Conservation (phyloP, 169 alveolate genomes). For the Cytauxzoon felis region DNA sequence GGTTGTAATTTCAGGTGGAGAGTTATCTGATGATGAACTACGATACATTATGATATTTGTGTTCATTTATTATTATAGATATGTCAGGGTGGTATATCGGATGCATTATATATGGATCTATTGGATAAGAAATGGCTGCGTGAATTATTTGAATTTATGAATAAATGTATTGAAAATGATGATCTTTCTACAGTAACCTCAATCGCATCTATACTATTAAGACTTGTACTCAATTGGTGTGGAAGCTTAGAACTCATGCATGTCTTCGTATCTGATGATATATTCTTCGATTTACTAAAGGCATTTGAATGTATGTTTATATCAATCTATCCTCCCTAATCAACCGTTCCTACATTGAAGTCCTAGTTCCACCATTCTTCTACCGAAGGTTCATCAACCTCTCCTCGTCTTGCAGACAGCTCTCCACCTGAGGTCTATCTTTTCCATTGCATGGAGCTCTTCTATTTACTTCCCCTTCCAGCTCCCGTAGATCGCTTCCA, state of each 20-base stretch:
- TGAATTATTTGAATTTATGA: constrained; percentile 35
- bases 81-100: constrained; percentile 24
- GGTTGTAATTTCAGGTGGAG: too few relatives aligned
- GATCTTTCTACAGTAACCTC: constrained; percentile 38
- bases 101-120: constrained; percentile 49
- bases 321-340: too few relatives aligned
- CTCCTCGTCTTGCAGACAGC: too few relatives aligned
- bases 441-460: too few relatives aligned
- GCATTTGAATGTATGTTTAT: constrained; percentile 47
- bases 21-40: too few relatives aligned
- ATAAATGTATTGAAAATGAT: constrained; percentile 27
- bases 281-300: constrained; percentile 51
- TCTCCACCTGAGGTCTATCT: too few relatives aligned
- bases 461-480: too few relatives aligned
- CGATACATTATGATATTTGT: too few relatives aligned
- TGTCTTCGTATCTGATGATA: constrained; percentile 56
- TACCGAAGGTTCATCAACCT: too few relatives aligned
- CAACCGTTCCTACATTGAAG: too few relatives aligned
- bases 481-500: too few relatives aligned
- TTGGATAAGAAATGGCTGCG: constrained; percentile 51
- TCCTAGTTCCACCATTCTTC: too few relatives aligned
- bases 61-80: not conserved
- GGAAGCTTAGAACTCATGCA: constrained; percentile 63
- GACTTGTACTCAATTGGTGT: constrained; percentile 59
- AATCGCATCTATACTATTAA: constrained; percentile 34